Evolutionary conservation across 306 rosid species (phyloP).

Genomic region (Carpinus viminea): DNA sequence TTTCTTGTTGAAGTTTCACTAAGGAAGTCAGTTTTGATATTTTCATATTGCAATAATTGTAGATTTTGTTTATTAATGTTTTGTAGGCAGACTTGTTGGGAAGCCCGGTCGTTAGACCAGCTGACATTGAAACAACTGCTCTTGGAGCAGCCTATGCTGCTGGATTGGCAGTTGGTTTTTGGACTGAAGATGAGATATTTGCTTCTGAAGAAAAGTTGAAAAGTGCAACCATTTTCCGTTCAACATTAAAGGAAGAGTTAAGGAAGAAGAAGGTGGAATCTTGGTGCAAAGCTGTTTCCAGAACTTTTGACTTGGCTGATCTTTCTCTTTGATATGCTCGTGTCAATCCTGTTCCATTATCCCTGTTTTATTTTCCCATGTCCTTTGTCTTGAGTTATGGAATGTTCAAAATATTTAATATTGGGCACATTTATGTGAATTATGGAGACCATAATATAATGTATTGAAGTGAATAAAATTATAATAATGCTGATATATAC

Average conservation of each 20-base stretch:
- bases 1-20: no score
- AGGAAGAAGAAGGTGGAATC: slow-evolving; percentile 76
- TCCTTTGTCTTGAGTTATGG: not conserved
- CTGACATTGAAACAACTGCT: slow-evolving; percentile 89
- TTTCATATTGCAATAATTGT: no score
- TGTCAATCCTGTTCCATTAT: not conserved
- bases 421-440: not conserved
- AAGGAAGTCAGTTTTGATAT: no score
- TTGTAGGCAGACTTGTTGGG: slow-evolving; percentile 80
- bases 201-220: slow-evolving; percentile 37
- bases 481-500: not conserved
- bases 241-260: slow-evolving; percentile 40
- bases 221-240: slow-evolving; percentile 46
- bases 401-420: not conserved
- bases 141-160: slow-evolving; percentile 58
- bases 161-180: slow-evolving; percentile 81
- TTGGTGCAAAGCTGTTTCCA: slow-evolving; percentile 84
- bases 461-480: not conserved
- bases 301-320: slow-evolving; percentile 83
- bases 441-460: not conserved
- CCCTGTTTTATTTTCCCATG: not conserved
- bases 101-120: slow-evolving; percentile 71
- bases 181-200: slow-evolving; percentile 69
- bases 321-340: slow-evolving; percentile 52
- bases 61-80: slow-evolving; percentile 8